These are phyloP conservation scores for Pythium monospermum DNA, from an alignment of 352 stramenopile species.

Conservation along the genomic window DNA sequence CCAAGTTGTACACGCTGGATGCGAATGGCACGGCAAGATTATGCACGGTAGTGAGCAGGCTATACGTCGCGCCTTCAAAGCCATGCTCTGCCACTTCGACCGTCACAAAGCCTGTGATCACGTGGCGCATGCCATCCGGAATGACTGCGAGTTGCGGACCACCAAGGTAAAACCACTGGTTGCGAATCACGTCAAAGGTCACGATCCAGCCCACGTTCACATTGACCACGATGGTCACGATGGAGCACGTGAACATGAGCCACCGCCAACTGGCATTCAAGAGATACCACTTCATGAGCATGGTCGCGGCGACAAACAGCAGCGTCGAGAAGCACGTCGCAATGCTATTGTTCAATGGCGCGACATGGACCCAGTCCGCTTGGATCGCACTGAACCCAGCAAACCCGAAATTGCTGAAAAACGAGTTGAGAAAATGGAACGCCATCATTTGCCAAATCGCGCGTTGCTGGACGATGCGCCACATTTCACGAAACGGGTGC, in stretches of 20 bases:
- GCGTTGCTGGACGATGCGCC: conserved; percentile 62
- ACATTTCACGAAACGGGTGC: conserved; percentile 53
- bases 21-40: conserved; percentile 57
- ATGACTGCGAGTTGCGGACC: conserved; percentile 50
- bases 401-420: conserved; percentile 55
- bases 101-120: conserved; percentile 55
- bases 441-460: conserved; percentile 67
- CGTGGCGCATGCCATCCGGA: conserved; percentile 53
- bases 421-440: conserved; percentile 63
- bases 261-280: conserved; percentile 54
- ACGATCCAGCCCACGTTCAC: conserved; percentile 39
- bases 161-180: conserved; percentile 67
- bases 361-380: conserved; percentile 55
- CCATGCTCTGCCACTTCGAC: conserved; percentile 71
- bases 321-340: conserved; percentile 43
- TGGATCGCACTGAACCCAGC: conserved; percentile 47
- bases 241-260: conserved; percentile 42
- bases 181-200: conserved; percentile 56
- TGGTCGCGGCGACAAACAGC: conserved; percentile 43
- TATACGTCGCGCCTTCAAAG: conserved; percentile 63
- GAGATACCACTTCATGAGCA: conserved; percentile 54
- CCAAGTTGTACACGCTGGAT: conserved; percentile 43
- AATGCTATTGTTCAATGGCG: conserved; percentile 51
- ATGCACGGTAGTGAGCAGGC: conserved; percentile 59
- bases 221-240: conserved; percentile 44